Percentiles rank a stretch among this genome's conserved stretches.
phyloP scores from a whole-genome alignment of 2,329 filamentous ascomycete species.

The Penicillium brevicompactum region DNA sequence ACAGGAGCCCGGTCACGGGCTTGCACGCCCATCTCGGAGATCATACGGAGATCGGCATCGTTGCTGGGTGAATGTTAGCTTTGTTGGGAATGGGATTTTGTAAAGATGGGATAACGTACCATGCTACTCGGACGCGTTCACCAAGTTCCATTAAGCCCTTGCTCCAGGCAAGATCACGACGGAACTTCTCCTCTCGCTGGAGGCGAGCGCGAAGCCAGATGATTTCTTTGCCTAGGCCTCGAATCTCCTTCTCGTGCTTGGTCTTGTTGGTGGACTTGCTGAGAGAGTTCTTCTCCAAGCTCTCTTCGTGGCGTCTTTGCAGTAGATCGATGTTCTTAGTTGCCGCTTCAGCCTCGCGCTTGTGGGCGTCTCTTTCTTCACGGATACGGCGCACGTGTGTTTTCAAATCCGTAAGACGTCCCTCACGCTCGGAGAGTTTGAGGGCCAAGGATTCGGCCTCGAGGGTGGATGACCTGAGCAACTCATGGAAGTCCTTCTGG shows the following conservation, averaged over 20 bases:
- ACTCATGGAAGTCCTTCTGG: constrained; percentile 47
- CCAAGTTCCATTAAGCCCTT: constrained; percentile 87
- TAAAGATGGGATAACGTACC: constrained; percentile 62
- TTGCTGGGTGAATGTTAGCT: constrained; percentile 63
- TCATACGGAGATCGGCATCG: constrained; percentile 82
- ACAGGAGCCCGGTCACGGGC: constrained; percentile 35
- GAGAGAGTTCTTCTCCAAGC: constrained; percentile 50
- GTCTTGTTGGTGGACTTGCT: constrained; percentile 46
- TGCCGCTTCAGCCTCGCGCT: constrained; percentile 44
- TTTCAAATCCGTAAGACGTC: constrained; percentile 59
- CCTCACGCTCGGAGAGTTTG: constrained; percentile 69
- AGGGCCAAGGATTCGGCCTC: constrained; percentile 69
- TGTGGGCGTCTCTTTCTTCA: constrained; percentile 47
- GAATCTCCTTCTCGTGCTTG: constrained; percentile 65
- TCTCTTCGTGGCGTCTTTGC: constrained; percentile 66
- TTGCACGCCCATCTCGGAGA: constrained; percentile 77
- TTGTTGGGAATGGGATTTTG: constrained; percentile 1
- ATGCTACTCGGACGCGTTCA: constrained; percentile 64
- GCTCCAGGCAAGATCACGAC: constrained; percentile 78
- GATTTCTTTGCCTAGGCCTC: constrained; percentile 85
- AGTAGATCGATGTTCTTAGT: constrained; percentile 48
- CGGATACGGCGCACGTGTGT: constrained; percentile 66
- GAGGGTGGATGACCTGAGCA: constrained; percentile 50
- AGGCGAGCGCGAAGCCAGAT: constrained; percentile 84
- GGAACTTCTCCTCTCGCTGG: constrained; percentile 76